phyloP scores from a whole-genome alignment of 768 basidiomycete genomes.

The Suillus ampliporus region DNA sequence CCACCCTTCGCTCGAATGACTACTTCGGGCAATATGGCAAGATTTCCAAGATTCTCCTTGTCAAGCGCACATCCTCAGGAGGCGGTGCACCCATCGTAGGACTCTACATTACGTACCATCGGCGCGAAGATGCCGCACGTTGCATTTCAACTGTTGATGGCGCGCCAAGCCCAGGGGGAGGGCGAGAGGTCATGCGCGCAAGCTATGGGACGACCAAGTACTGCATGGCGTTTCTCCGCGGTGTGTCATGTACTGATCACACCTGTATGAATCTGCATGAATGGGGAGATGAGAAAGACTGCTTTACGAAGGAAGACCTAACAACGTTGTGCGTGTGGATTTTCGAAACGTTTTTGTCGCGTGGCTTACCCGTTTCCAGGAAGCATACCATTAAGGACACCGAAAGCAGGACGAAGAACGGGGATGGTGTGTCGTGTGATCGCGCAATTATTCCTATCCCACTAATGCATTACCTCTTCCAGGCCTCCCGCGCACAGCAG shows the following conservation, averaged over 20 bases:
- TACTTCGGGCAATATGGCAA: slow-evolving; percentile 99
- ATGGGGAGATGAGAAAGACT: slow-evolving; percentile 98
- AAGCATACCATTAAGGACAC: slow-evolving; percentile 94
- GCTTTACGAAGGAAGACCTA: slow-evolving; percentile 95
- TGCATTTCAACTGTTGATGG: slow-evolving; percentile 95
- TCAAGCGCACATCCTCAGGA: slow-evolving; percentile 83
- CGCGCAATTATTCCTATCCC: slow-evolving; percentile 25
- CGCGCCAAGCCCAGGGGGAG: slow-evolving; percentile 86
- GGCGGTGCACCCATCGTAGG: slow-evolving; percentile 80
- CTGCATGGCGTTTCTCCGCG: slow-evolving; percentile 93
- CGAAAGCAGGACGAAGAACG: slow-evolving; percentile 71
- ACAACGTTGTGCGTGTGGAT: slow-evolving; percentile 75
- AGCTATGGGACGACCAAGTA: slow-evolving; percentile 98
- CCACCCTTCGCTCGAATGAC: slow-evolving; percentile 90
- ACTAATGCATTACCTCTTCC: not conserved
- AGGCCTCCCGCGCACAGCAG: slow-evolving; percentile 71
- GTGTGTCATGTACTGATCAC: slow-evolving; percentile 82
- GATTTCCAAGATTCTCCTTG: slow-evolving; percentile 92
- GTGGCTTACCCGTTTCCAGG: slow-evolving; percentile 43
- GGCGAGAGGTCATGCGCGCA: slow-evolving; percentile 88
- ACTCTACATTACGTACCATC: slow-evolving; percentile 95
- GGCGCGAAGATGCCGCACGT: slow-evolving; percentile 92
- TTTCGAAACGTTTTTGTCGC: slow-evolving; percentile 12
- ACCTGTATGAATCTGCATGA: slow-evolving; percentile 96
- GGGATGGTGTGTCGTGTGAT: slow-evolving; percentile 50